phyloP scores from a whole-genome alignment of 2,329 filamentous ascomycete genomes.

The Trichoderma koningiopsis region DNA sequence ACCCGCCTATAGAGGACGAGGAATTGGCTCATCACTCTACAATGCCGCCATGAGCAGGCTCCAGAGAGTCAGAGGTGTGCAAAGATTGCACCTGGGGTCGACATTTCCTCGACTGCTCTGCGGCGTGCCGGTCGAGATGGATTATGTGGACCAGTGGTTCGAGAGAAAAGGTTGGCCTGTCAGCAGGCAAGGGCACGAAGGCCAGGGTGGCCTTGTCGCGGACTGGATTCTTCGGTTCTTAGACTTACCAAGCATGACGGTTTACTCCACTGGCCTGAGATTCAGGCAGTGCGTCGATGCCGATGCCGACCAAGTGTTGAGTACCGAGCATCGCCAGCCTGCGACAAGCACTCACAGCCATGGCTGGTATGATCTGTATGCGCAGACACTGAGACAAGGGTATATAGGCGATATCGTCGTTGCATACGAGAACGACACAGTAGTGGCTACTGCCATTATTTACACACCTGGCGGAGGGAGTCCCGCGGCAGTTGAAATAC shows the following conservation, averaged over 20 bases:
- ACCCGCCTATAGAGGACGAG: conserved; percentile 49
- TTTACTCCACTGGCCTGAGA: conserved; percentile 45
- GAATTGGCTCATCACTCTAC: conserved; percentile 57
- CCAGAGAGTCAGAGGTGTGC: conserved; percentile 53
- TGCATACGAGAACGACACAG: conserved; percentile 49
- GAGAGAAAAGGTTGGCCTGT: conserved; percentile 56
- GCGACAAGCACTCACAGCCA: conserved; percentile 50
- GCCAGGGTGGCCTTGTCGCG: conserved; percentile 50
- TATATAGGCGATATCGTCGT: conserved; percentile 57
- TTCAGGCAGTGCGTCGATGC: conserved; percentile 49
- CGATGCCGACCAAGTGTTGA: conserved; percentile 52
- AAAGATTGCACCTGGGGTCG: conserved; percentile 58
- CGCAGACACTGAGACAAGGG: conserved; percentile 50
- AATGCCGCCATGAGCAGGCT: conserved; percentile 54
- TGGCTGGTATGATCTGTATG: conserved; percentile 64
- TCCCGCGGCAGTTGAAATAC: conserved; percentile 52
- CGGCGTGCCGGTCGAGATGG: conserved; percentile 50
- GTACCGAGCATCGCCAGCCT: conserved; percentile 51
- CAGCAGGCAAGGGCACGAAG: conserved; percentile 45
- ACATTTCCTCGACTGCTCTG: conserved; percentile 61
- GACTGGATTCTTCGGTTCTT: conserved; percentile 58
- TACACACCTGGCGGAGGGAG: conserved; percentile 53
- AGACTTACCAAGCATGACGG: conserved; percentile 48
- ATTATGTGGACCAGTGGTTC: conserved; percentile 54
- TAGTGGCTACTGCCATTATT: conserved; percentile 58